These are phyloP conservation scores for Fusarium udum DNA, from an alignment of 2,329 filamentous ascomycete species.

Conservation along the genomic window DNA sequence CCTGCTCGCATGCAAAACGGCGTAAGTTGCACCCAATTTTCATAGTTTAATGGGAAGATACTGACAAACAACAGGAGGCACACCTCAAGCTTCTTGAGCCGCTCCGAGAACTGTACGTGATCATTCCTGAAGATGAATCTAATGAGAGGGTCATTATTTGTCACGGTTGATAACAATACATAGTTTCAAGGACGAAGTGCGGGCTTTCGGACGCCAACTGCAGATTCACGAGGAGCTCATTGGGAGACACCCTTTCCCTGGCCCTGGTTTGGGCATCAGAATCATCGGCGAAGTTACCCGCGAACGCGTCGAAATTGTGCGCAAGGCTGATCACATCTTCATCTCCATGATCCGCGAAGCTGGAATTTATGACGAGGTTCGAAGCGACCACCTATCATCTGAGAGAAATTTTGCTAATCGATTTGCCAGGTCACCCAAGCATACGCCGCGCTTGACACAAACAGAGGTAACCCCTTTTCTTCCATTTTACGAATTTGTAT, in stretches of 20 bases:
- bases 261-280: neutral
- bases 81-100: conserved; percentile 38
- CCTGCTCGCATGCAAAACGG: conserved; percentile 38
- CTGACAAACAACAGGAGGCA: conserved; percentile 32
- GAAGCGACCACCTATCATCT: conserved; percentile 12
- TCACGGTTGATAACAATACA: conserved; percentile 8
- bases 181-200: conserved; percentile 79
- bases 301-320: conserved; percentile 77
- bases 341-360: conserved; percentile 76
- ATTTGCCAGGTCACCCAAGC: conserved; percentile 40
- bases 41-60: neutral
- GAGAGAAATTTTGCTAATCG: neutral
- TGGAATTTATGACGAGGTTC: conserved; percentile 61
- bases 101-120: conserved; percentile 59
- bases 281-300: conserved; percentile 71
- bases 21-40: neutral
- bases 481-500: neutral
- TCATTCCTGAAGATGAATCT: neutral
- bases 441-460: conserved; percentile 41
- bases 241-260: conserved; percentile 76
- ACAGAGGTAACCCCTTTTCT: conserved; percentile 13
- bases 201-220: conserved; percentile 45
- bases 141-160: neutral
- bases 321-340: conserved; percentile 76
- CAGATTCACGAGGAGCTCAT: conserved; percentile 43